Evolutionary conservation across 352 stramenopile species (phyloP), one percentile per base, ranked within the genome.

Genomic region (Bremia lactucae): DNA sequence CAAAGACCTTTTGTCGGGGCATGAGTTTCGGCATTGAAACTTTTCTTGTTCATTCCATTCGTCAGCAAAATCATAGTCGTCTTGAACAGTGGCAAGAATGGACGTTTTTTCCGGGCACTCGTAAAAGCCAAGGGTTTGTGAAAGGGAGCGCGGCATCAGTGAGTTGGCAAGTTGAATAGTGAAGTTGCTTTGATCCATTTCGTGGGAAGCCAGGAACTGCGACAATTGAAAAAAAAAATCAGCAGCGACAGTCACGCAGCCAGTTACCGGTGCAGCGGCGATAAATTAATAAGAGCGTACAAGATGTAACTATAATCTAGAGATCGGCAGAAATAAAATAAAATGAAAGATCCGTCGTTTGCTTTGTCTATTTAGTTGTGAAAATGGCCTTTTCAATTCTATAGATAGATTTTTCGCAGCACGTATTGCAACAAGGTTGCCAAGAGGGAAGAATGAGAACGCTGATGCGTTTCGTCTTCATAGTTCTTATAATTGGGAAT

Each of bases 221-320:
- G n/a, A 34, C 52, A 9, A 46, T 44, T 60, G 33, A 15, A 15
- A 60, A 22, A 55, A 60, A 22, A 55, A 56, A 55, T 56, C 52
- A 55, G 40, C 52, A 49, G 28, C 45, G 31, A 46, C 43, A 50
- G 46, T 59, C 53, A 59, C 50, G 43, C 16, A 13, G 11, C n/a
- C 43, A 16, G n/a, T 16, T 35, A 18, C 36, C 24, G 36, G 31
- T 57, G 52, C 29, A n/a, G n/a, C n/a, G n/a, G n/a, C n/a, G n/a
- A n/a, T n/a, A n/a, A n/a, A n/a, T n/a, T n/a, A n/a, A n/a, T n/a
- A n/a, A n/a, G n/a, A n/a, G n/a, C n/a, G n/a, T n/a, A n/a, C n/a
- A n/a, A n/a, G n/a, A n/a, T n/a, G n/a, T n/a, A n/a, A n/a, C n/a
- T n/a, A n/a, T n/a, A n/a, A n/a, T n/a, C n/a, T n/a, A n/a, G n/a